phyloP scores from a whole-genome alignment of 768 basidiomycete genomes.

The Tulasnella sp. region DNA sequence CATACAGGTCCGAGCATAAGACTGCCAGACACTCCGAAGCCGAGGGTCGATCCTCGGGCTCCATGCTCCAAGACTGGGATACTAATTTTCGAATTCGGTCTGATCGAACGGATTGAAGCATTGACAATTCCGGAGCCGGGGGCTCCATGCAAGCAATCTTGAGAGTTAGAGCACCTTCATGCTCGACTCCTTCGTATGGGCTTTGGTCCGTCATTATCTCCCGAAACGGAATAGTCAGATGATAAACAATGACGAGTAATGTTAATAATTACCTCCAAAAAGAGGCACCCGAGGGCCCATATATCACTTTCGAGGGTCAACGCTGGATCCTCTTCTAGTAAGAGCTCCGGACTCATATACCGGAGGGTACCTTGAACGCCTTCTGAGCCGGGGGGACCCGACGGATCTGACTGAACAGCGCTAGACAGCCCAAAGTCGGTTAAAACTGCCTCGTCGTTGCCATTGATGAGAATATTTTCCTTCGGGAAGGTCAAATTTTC shows the following conservation, averaged over 20 bases:
- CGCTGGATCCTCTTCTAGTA: not conserved
- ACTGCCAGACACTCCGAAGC: not conserved
- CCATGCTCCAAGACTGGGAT: not conserved
- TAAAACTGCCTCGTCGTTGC: not conserved
- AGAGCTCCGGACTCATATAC: slow-evolving; percentile 1
- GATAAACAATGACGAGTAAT: not conserved
- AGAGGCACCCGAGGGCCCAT: not conserved
- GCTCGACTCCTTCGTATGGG: not conserved
- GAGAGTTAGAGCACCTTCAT: not conserved
- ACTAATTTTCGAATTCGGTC: not conserved
- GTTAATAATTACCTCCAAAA: not conserved
- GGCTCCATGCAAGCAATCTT: not conserved
- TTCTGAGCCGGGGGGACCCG: not conserved
- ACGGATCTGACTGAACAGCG: not conserved
- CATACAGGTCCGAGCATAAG: not conserved
- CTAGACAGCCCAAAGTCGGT: not conserved
- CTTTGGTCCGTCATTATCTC: not conserved
- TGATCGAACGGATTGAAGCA: not conserved
- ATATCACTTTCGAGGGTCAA: slow-evolving; percentile 2
- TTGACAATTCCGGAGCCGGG: not conserved
- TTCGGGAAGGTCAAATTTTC: not conserved
- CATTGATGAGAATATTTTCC: slow-evolving; percentile 1
- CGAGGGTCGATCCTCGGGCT: not conserved
- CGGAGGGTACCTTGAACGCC: not conserved
- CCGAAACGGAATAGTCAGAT: not conserved